phyloP scores from a whole-genome alignment of 148 eudicot species.

The Rhododendron mucronatum region DNA sequence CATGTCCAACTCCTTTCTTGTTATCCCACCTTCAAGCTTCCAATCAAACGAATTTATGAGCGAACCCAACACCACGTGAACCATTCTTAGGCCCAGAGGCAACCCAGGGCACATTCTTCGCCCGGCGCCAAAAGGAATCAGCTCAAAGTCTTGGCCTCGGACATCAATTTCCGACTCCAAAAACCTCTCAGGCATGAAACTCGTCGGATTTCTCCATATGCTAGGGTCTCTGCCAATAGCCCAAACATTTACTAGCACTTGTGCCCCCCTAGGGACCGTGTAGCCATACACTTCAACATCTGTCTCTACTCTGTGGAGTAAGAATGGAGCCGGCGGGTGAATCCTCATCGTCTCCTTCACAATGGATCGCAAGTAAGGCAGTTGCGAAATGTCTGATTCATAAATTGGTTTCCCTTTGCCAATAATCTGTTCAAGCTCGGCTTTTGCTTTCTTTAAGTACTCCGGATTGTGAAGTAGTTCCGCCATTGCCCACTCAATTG shows the following conservation, averaged over 20 bases:
- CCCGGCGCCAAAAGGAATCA: slow-evolving; percentile 8
- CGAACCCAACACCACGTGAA: slow-evolving; percentile 13
- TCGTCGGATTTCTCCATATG: background rate
- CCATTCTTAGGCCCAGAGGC: slow-evolving; percentile 1
- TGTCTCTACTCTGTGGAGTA: background rate
- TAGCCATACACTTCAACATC: background rate
- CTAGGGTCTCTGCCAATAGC: slow-evolving; percentile 3
- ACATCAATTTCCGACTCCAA: slow-evolving; percentile 3
- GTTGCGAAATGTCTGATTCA: background rate
- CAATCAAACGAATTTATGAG: slow-evolving; percentile 11
- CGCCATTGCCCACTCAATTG: slow-evolving; percentile 13
- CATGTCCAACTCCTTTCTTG: slow-evolving; percentile 4
- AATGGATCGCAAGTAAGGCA: slow-evolving; percentile 7
- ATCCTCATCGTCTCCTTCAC: slow-evolving; percentile 6
- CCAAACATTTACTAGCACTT: slow-evolving; percentile 11
- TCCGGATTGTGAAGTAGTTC: background rate
- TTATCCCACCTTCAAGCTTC: slow-evolving; percentile 15
- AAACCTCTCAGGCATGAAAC: slow-evolving; percentile 6
- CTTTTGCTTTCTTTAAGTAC: slow-evolving; percentile 1
- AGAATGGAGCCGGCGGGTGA: slow-evolving; percentile 11
- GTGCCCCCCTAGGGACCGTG: background rate
- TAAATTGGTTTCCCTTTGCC: slow-evolving; percentile 5
- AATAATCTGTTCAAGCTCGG: background rate
- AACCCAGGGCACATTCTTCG: slow-evolving; percentile 16
- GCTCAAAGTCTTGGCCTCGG: slow-evolving; percentile 11